phyloP scores from a whole-genome alignment of 208 protist genomes.

The Herpetomonas samuelpessoai region DNA sequence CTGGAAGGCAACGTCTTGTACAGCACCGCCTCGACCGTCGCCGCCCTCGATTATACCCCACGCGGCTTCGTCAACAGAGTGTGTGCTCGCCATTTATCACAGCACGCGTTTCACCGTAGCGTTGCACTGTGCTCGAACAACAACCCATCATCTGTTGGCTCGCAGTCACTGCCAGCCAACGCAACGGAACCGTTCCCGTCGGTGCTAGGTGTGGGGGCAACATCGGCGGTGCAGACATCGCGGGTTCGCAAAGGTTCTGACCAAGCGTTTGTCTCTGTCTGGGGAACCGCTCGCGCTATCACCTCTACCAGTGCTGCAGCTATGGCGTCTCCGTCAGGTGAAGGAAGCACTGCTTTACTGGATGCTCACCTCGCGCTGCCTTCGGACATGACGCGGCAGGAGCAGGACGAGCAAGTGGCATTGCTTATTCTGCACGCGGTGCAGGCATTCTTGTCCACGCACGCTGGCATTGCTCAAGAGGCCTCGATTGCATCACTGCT shows the following conservation, averaged over 20 bases:
- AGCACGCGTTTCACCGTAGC: conserved; percentile 38
- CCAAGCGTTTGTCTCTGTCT: conserved; percentile 45
- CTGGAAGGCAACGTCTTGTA: conserved; percentile 47
- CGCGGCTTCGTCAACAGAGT: conserved; percentile 21
- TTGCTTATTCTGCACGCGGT: conserved; percentile 47
- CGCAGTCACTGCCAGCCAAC: no score
- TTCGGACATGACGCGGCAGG: conserved; percentile 15
- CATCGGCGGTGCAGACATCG: conserved; percentile 42
- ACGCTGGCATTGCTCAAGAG: neutral
- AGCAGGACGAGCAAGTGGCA: conserved; percentile 54
- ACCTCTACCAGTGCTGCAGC: neutral
- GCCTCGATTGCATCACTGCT: neutral
- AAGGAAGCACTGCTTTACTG: no score
- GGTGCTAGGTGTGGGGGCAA: conserved; percentile 61
- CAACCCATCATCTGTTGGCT: neutral
- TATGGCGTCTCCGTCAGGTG: no score
- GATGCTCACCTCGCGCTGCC: conserved; percentile 30
- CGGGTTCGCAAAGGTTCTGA: conserved; percentile 31
- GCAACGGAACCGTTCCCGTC: neutral
- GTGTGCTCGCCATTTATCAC: conserved; percentile 47
- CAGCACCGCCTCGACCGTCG: conserved; percentile 14
- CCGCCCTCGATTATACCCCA: conserved; percentile 46
- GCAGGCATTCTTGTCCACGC: conserved; percentile 7
- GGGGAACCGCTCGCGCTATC: conserved; percentile 12
- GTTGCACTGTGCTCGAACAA: neutral